A percentile compares a stretch with the other conserved stretches of the same genome.
phyloP scores from a whole-genome alignment of 176 grass and related monocot species.

The Chloris gayana region DNA sequence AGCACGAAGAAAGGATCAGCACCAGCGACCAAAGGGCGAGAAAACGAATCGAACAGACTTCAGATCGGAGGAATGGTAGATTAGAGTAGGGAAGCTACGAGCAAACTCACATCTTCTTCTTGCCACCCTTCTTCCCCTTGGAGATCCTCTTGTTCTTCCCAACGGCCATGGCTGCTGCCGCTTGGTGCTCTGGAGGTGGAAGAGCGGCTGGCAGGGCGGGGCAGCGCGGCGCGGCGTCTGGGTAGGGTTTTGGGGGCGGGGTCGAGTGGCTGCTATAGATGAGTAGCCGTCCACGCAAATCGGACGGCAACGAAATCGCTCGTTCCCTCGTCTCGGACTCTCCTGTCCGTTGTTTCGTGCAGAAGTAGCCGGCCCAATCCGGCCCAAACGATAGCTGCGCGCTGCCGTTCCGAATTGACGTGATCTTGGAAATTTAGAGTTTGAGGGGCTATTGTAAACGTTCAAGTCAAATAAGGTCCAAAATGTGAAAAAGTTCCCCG shows the following conservation, averaged over 20 bases:
- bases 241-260: not conserved
- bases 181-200: not conserved
- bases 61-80: not conserved
- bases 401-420: too few relatives aligned
- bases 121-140: slow-evolving; percentile 76
- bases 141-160: slow-evolving; percentile 93
- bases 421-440: too few relatives aligned
- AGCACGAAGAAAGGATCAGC: not conserved
- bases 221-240: not conserved
- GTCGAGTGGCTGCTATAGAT: not conserved
- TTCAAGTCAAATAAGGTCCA: too few relatives aligned
- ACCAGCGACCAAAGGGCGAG: not conserved
- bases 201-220: not conserved
- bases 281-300: too few relatives aligned
- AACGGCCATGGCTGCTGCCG: slow-evolving; percentile 43
- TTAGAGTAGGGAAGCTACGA: not conserved
- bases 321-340: too few relatives aligned
- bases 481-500: too few relatives aligned
- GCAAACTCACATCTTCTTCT: slow-evolving; percentile 80
- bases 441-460: too few relatives aligned
- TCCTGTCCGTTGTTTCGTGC: too few relatives aligned
- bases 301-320: too few relatives aligned
- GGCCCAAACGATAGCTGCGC: too few relatives aligned
- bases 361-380: too few relatives aligned
- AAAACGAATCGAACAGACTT: not conserved